A percentile compares a stretch with the other conserved stretches of the same genome.
Evolutionary conservation across 2,329 filamentous ascomycete species (phyloP).

Genomic region (Penicillium verrucosum): DNA sequence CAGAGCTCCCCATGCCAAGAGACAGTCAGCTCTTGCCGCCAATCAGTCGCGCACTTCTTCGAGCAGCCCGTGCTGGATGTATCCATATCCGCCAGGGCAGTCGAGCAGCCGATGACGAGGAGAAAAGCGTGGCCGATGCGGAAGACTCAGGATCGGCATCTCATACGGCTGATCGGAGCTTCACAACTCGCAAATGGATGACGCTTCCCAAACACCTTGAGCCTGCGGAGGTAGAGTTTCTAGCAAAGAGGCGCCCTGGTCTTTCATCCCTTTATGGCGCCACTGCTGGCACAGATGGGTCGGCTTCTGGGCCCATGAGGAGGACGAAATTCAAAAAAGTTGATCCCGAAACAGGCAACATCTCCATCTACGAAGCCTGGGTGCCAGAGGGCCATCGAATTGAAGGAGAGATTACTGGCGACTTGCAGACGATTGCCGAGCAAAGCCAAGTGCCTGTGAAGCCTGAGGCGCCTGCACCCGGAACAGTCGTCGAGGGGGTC

Average conservation of each 20-base stretch:
- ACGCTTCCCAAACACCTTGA: constrained; percentile 56
- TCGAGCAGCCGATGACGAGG: constrained; percentile 34
- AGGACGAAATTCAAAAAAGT: constrained; percentile 76
- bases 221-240: constrained; percentile 58
- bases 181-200: constrained; percentile 57
- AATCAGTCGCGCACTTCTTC: constrained; percentile 77
- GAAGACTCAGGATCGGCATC: constrained; percentile 31
- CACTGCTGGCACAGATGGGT: constrained; percentile 26
- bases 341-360: constrained; percentile 72
- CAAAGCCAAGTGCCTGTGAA: constrained; percentile 35
- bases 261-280: constrained; percentile 52
- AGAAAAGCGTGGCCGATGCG: constrained; percentile 34
- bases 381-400: constrained; percentile 74
- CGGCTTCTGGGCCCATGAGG: constrained; percentile 57
- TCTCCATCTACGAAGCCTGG: constrained; percentile 79
- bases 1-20: constrained; percentile 83
- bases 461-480: constrained; percentile 49
- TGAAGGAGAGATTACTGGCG: constrained; percentile 73
- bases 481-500: constrained; percentile 58
- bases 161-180: constrained; percentile 46
- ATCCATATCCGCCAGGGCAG: constrained; percentile 68
- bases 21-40: constrained; percentile 74
- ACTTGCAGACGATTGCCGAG: constrained; percentile 48
- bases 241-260: constrained; percentile 61
- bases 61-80: constrained; percentile 72